Evolutionary conservation across 2,329 filamentous ascomycete genomes (phyloP), one percentile per base, ranked within the genome.

Genomic region (Beauveria medogensis): DNA sequence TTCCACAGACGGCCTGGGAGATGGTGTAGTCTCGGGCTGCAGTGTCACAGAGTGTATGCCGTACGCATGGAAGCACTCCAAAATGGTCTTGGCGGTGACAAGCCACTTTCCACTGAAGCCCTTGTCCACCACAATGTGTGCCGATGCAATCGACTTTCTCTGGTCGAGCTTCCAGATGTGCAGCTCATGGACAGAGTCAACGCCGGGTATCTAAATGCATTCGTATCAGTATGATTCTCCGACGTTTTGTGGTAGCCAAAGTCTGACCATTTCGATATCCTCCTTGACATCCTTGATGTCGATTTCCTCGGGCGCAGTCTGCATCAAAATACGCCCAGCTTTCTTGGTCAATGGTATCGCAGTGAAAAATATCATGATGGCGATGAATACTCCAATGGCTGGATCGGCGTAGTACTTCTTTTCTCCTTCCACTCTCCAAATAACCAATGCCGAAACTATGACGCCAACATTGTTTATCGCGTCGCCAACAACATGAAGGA

Each of bases 391-490:
- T 62, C 86, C 84, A 40, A 87, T 81, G 3, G 79, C 86, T 0
- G 89, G 89, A 68, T 92, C 89, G 5, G 86, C 87, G 65, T 91
- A 92, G 74, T 82, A 90, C 40, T 86, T 78, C 3, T 72, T 77
- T 1, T 81, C 75, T 34, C 81, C 84, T 34, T 79, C 69, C 0
- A 81, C 77, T 61, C 85, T 76, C 88, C 87, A 91, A 69, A 92
- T 88, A 37, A 90, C 77, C 2, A 87, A 67, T 0, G 86, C 87
- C 1, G 88, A 82, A 41, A 87, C 75, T 54, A 91, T 90, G 62
- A 92, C 88, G 10, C 88, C 88, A 12, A 91, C 71, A 66, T 92
- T 92, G 74, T 91, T 92, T 64, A 88, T 78, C 5, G 87, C 87
- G 67, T 92, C 89, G 37, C 88, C 86, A 3, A 89, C 67, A 28